Evolutionary conservation across 495 filamentous ascomycete genomes (phyloP).

Genomic region (Aspergillus mulundensis): DNA sequence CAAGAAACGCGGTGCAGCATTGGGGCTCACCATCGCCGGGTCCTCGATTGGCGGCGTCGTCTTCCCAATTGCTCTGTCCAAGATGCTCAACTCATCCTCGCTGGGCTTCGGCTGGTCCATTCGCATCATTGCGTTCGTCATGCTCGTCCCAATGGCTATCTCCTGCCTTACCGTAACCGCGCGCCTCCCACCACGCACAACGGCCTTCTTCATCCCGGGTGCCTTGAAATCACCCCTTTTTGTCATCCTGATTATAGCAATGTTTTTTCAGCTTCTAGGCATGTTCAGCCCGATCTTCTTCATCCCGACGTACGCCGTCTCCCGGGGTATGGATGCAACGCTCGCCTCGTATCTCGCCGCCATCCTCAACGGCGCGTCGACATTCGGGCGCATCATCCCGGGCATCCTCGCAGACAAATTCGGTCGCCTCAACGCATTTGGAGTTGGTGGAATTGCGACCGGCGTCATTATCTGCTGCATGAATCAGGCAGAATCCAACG

Average conservation of each 20-base stretch:
- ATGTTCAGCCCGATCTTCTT: conserved; percentile 27
- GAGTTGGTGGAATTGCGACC: conserved; percentile 9
- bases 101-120: conserved; percentile 59
- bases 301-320: conserved; percentile 20
- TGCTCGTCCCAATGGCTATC: conserved; percentile 40
- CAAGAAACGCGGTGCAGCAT: conserved; percentile 27
- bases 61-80: conserved; percentile 22
- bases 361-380: conserved; percentile 26
- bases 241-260: conserved; percentile 12
- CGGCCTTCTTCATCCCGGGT: conserved; percentile 7
- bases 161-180: conserved; percentile 33
- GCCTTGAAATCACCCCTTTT: conserved; percentile 17
- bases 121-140: conserved; percentile 59
- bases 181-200: conserved; percentile 14
- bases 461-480: conserved; percentile 32
- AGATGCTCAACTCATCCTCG: conserved; percentile 21
- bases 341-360: conserved; percentile 22
- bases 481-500: conserved; percentile 43
- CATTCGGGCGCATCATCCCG: conserved; percentile 25
- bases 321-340: conserved; percentile 19
- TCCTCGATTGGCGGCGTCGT: conserved; percentile 32
- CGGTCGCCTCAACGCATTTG: conserved; percentile 24
- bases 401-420: conserved; percentile 25
- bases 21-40: conserved; percentile 36
- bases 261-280: conserved; percentile 23